These are phyloP conservation scores for Tricholoma furcatifolium DNA, from an alignment of 768 basidiomycete genomes.

Conservation along the genomic window DNA sequence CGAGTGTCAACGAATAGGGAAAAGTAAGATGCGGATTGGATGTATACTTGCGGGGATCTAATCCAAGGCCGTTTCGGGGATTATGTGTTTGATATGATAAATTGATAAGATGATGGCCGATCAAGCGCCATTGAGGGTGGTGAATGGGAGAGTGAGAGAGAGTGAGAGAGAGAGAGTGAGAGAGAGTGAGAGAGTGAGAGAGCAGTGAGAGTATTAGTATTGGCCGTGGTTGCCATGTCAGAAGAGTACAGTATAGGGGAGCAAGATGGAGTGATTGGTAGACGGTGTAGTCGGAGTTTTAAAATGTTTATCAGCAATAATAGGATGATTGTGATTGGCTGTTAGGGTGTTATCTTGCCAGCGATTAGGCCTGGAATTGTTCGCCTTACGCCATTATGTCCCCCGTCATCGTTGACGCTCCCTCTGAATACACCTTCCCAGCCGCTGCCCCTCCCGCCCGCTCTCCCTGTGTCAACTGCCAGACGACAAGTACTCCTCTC, in stretches of 20 bases:
- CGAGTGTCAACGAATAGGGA: too few relatives aligned
- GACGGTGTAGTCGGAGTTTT: slow-evolving; percentile 12
- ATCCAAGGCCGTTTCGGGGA: too few relatives aligned
- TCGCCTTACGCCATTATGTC: slow-evolving; percentile 14
- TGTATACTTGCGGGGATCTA: too few relatives aligned
- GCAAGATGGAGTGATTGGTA: neutral
- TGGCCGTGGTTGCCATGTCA: neutral
- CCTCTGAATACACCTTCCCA: slow-evolving; percentile 20
- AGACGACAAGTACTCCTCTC: slow-evolving; percentile 74
- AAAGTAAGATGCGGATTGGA: too few relatives aligned
- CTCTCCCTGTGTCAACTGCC: slow-evolving; percentile 70
- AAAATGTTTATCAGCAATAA: slow-evolving; percentile 26
- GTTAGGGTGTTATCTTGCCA: slow-evolving; percentile 25
- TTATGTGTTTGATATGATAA: neutral
- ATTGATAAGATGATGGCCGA: neutral
- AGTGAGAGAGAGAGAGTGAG: neutral
- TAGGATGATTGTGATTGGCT: slow-evolving; percentile 32
- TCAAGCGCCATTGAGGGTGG: neutral
- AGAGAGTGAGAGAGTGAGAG: too few relatives aligned
- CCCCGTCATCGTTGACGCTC: slow-evolving; percentile 21
- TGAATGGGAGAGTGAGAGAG: neutral
- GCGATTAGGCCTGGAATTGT: slow-evolving; percentile 20
- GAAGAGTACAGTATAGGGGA: neutral
- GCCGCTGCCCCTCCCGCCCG: slow-evolving; percentile 21
- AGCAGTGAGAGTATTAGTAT: too few relatives aligned